Evolutionary conservation across 2,329 filamentous ascomycete genomes (phyloP).

Genomic region (Bipolaris zeicola): DNA sequence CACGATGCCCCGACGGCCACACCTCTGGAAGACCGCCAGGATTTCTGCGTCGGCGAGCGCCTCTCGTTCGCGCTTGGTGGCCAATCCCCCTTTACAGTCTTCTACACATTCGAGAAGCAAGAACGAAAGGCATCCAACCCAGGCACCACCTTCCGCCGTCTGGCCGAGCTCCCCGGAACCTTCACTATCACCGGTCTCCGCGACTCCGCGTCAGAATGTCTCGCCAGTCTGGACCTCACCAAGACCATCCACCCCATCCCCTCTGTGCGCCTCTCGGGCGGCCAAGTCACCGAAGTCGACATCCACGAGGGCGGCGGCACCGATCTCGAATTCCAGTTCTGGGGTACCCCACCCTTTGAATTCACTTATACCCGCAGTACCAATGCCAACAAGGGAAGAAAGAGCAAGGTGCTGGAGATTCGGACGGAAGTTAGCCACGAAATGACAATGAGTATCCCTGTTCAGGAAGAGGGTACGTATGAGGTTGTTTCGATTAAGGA

Average conservation of each 20-base stretch:
- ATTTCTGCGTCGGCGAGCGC: slow-evolving; percentile 96
- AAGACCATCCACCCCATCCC: slow-evolving; percentile 92
- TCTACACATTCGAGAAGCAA: slow-evolving; percentile 84
- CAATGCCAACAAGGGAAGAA: slow-evolving; percentile 69
- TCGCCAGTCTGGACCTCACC: slow-evolving; percentile 74
- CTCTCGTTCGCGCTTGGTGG: slow-evolving; percentile 91
- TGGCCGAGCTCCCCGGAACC: slow-evolving; percentile 87
- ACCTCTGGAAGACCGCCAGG: slow-evolving; percentile 78
- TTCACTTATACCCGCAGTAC: slow-evolving; percentile 95
- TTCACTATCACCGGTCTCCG: slow-evolving; percentile 87
- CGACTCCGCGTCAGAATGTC: slow-evolving; percentile 88
- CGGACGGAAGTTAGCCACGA: slow-evolving; percentile 85
- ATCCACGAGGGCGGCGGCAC: slow-evolving; percentile 97
- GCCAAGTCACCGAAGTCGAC: slow-evolving; percentile 78
- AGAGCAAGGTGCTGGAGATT: slow-evolving; percentile 80
- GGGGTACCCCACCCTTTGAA: slow-evolving; percentile 93
- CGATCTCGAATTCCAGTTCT: slow-evolving; percentile 93
- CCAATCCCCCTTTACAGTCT: slow-evolving; percentile 88
- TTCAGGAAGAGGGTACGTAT: slow-evolving; percentile 93
- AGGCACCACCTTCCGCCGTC: slow-evolving; percentile 85
- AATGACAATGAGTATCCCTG: slow-evolving; percentile 78
- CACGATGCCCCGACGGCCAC: slow-evolving; percentile 93
- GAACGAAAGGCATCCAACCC: slow-evolving; percentile 78
- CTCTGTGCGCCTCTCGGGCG: slow-evolving; percentile 86
- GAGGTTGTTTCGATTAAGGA: slow-evolving; percentile 98